These are phyloP conservation scores for Miamiensis avidus DNA, from an alignment of 169 alveolate genomes.

Conservation along the genomic window DNA sequence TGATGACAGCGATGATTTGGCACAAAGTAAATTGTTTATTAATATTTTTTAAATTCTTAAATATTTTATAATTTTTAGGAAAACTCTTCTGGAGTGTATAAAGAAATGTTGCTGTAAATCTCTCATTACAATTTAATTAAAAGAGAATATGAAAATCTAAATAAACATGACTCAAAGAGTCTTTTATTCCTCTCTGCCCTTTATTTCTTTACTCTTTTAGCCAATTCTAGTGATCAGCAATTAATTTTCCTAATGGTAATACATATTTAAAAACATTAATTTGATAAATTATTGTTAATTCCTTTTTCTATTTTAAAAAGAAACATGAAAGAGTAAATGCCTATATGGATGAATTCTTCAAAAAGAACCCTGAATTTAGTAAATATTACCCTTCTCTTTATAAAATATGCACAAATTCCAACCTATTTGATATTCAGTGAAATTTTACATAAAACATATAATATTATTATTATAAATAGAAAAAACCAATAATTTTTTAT, in stretches of 20 bases:
- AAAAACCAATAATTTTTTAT: no score
- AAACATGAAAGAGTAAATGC: slow-evolving; percentile 17
- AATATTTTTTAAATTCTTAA: not conserved
- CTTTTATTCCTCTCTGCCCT: slow-evolving; percentile 3
- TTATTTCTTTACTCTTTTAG: slow-evolving; percentile 12
- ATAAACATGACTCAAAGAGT: slow-evolving; percentile 6
- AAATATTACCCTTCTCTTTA: slow-evolving; percentile 16
- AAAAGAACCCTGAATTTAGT: slow-evolving; percentile 9
- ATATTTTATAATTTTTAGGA: not conserved
- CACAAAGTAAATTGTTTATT: slow-evolving; percentile 1
- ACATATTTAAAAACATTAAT: not conserved
- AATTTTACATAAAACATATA: no score
- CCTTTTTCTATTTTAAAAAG: not conserved
- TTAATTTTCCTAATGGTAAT: slow-evolving; percentile 23
- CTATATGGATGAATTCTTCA: slow-evolving; percentile 18
- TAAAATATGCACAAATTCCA: not conserved
- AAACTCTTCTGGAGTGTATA: not conserved
- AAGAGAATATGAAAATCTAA: slow-evolving; percentile 19
- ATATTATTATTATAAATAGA: no score
- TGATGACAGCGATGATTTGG: slow-evolving; percentile 15
- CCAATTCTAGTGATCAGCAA: slow-evolving; percentile 2
- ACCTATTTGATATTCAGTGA: not conserved
- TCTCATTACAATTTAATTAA: slow-evolving; percentile 12
- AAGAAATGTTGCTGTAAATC: slow-evolving; percentile 7
- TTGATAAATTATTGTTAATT: not conserved